Evolutionary conservation across 345 rosid genomes (phyloP).

Genomic region (Lepidium sativum): DNA sequence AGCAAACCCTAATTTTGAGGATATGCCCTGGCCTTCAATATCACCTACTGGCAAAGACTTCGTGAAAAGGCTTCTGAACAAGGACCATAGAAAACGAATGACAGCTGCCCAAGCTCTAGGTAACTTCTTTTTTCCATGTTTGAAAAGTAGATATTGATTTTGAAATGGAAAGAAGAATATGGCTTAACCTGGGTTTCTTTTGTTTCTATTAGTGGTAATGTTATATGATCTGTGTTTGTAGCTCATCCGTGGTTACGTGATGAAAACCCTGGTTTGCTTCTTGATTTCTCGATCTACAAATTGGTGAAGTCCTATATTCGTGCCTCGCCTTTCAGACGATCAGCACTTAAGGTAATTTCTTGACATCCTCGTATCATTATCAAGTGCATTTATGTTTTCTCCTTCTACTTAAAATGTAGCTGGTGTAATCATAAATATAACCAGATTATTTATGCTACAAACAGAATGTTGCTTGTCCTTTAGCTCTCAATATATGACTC

Average conservation of each 20-base stretch:
- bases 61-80: slow-evolving; percentile 84
- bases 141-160: background rate
- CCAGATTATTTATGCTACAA: background rate
- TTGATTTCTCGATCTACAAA: slow-evolving; percentile 76
- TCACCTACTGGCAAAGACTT: slow-evolving; percentile 85
- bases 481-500: background rate
- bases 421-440: background rate
- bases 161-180: slow-evolving; percentile 8
- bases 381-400: background rate
- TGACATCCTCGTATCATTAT: background rate
- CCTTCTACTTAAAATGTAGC: background rate
- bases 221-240: slow-evolving; percentile 27
- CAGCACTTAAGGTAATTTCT: slow-evolving; percentile 68
- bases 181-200: background rate
- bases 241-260: slow-evolving; percentile 91
- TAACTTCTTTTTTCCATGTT: slow-evolving; percentile 30
- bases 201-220: background rate
- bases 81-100: slow-evolving; percentile 96
- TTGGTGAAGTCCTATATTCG: slow-evolving; percentile 65
- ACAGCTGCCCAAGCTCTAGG: slow-evolving; percentile 91
- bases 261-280: slow-evolving; percentile 46
- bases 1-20: slow-evolving; percentile 81
- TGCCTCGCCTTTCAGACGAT: slow-evolving; percentile 67
- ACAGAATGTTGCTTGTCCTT: background rate
- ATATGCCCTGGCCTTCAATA: slow-evolving; percentile 88